Percentiles rank a stretch among this genome's conserved stretches.
Conservation (phyloP, 225 moss, liverwort and hornwort genomes). For the Lunularia cruciata region DNA sequence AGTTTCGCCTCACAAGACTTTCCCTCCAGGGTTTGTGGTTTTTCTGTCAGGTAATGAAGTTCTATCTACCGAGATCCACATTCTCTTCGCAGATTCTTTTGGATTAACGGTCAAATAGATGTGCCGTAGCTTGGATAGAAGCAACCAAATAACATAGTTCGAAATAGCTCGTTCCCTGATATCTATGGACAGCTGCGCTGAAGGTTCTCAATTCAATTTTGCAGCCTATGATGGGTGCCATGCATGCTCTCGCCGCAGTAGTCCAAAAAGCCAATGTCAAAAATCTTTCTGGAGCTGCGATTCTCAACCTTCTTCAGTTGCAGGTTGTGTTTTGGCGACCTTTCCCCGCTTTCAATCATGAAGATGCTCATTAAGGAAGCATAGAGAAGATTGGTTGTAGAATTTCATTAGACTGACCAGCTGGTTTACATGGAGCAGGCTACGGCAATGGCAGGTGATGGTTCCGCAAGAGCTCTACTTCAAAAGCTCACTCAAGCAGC, state of each 20-base stretch:
- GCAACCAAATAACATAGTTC: too few species aligned
- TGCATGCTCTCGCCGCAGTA: constrained; percentile 79
- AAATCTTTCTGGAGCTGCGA: constrained; percentile 85
- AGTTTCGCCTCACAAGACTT: constrained; percentile 82
- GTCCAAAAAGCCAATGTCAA: constrained; percentile 71
- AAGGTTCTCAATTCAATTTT: neutral
- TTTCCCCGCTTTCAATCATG: neutral
- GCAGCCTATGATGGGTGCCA: constrained; percentile 94
- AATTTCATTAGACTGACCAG: neutral
- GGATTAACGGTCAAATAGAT: too few species aligned
- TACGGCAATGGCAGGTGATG: constrained; percentile 89
- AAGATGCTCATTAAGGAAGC: neutral
- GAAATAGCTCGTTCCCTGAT: neutral
- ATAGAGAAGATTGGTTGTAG: neutral
- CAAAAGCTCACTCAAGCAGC: constrained; percentile 96
- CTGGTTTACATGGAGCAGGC: constrained; percentile 43
- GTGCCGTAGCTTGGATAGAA: too few species aligned
- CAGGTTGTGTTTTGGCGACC: constrained; percentile 47
- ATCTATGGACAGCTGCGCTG: neutral
- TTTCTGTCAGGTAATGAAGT: constrained; percentile 77
- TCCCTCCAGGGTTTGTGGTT: constrained; percentile 99
- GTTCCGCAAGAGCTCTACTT: constrained; percentile 74
- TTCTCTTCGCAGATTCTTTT: too few species aligned
- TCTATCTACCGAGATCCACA: too few species aligned
- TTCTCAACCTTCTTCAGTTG: constrained; percentile 84